Evolutionary conservation across 352 stramenopile genomes (phyloP).

Genomic region (Globisporangium apiculatum): DNA sequence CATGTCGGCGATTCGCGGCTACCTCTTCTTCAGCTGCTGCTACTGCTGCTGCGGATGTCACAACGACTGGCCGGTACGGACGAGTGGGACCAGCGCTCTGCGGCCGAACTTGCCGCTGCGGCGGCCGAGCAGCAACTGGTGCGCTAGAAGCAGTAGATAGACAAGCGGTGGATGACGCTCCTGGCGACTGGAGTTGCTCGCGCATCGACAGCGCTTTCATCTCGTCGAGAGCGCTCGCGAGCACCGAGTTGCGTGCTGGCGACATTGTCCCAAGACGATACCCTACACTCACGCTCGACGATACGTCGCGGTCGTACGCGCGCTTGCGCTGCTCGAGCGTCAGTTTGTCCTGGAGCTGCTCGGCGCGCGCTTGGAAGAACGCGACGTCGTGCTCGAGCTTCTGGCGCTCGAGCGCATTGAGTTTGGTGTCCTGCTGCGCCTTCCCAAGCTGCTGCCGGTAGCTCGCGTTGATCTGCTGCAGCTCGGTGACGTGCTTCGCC

Average conservation of each 20-base stretch:
- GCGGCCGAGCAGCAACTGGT: conserved; percentile 1
- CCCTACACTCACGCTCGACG: background rate
- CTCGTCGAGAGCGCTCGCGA: conserved; percentile 28
- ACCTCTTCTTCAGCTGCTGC: background rate
- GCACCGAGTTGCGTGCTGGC: conserved; percentile 15
- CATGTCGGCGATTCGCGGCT: too few species aligned
- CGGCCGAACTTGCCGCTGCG: background rate
- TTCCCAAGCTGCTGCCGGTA: conserved; percentile 26
- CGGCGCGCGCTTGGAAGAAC: conserved; percentile 25
- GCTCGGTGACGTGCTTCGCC: conserved; percentile 18
- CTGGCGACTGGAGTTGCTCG: conserved; percentile 22
- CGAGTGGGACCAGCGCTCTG: conserved; percentile 13
- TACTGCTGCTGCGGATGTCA: background rate
- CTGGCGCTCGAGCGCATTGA: conserved; percentile 25
- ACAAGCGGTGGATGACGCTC: background rate
- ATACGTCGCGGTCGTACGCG: conserved; percentile 37
- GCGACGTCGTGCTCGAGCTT: conserved; percentile 42
- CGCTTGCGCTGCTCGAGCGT: conserved; percentile 42
- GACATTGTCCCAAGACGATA: conserved; percentile 8
- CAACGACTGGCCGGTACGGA: background rate
- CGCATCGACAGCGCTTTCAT: conserved; percentile 29
- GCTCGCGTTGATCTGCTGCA: conserved; percentile 24
- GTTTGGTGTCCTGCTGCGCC: conserved; percentile 35
- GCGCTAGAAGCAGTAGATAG: background rate
- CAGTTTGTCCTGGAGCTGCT: conserved; percentile 40